A percentile compares a stretch with the other conserved stretches of the same genome.
phyloP scores from a whole-genome alignment of 306 rosid genomes.

The Cyamopsis tetragonoloba region DNA sequence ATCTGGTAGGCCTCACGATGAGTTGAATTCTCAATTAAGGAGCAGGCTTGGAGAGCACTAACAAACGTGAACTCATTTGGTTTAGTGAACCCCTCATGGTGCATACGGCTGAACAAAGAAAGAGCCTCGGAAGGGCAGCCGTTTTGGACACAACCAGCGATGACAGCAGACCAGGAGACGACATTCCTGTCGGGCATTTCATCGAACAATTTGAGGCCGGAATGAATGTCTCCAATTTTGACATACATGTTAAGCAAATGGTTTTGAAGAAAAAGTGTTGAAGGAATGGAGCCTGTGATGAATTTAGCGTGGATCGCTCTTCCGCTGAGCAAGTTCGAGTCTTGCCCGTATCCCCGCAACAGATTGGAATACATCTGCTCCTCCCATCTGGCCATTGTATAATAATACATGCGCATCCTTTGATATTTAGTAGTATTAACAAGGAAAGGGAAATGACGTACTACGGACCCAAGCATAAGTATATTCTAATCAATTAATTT shows the following conservation, averaged over 20 bases:
- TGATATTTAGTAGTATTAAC: too few species aligned
- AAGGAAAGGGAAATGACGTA: too few species aligned
- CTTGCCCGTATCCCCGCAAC: slow-evolving; percentile 35
- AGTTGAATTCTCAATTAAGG: slow-evolving; percentile 33
- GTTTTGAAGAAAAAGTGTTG: slow-evolving; percentile 51
- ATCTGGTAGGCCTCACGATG: slow-evolving; percentile 51
- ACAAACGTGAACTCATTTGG: slow-evolving; percentile 77
- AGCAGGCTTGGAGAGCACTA: slow-evolving; percentile 71
- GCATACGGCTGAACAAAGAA: slow-evolving; percentile 56
- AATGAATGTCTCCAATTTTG: slow-evolving; percentile 41
- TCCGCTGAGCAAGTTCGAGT: slow-evolving; percentile 41
- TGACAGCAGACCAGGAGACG: slow-evolving; percentile 68
- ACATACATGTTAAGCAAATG: slow-evolving; percentile 58
- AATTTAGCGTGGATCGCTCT: slow-evolving; percentile 57
- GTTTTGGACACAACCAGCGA: slow-evolving; percentile 54
- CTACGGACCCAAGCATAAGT: too few species aligned
- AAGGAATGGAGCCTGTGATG: slow-evolving; percentile 46
- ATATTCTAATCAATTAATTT: too few species aligned
- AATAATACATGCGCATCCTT: not conserved
- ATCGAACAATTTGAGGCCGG: slow-evolving; percentile 62
- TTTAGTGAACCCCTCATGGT: slow-evolving; percentile 40
- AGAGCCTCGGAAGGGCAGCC: slow-evolving; percentile 41
- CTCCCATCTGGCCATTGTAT: slow-evolving; percentile 22
- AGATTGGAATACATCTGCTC: slow-evolving; percentile 40
- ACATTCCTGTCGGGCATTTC: slow-evolving; percentile 69